Conservation (phyloP, 768 basidiomycete genomes). For the Thelephora aurantiotincta region DNA sequence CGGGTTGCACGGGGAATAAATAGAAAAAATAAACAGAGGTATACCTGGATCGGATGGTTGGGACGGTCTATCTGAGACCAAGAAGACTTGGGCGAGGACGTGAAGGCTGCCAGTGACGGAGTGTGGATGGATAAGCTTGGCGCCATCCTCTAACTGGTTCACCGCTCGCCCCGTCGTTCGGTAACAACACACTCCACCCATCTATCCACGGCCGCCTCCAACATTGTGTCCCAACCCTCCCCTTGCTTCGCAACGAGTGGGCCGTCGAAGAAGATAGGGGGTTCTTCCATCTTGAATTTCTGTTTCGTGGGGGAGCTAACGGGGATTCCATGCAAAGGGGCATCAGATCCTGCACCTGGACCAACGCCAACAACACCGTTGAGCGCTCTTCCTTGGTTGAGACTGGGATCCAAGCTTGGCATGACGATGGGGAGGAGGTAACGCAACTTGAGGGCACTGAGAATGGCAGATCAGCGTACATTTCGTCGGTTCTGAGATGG, state of each 20-base stretch:
- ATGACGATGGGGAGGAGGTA: conserved; percentile 59
- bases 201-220: conserved; percentile 41
- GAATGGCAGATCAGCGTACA: not conserved
- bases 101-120: no score
- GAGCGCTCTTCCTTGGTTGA: conserved; percentile 2
- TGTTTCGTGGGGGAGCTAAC: conserved; percentile 18
- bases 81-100: no score
- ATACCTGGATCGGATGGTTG: no score
- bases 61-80: no score
- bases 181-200: conserved; percentile 62
- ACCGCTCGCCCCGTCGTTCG: conserved; percentile 24
- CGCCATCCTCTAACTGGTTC: not conserved
- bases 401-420: conserved; percentile 20
- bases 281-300: conserved; percentile 27
- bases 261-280: conserved; percentile 55
- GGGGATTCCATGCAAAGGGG: conserved; percentile 14
- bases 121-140: not conserved
- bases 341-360: conserved; percentile 7
- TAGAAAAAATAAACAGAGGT: no score
- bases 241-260: conserved; percentile 59
- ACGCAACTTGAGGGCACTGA: conserved; percentile 68
- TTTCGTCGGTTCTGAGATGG: not conserved
- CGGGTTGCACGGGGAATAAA: no score
- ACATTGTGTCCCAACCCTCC: conserved; percentile 71
- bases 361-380: conserved; percentile 1